Evolutionary conservation across 2,329 filamentous ascomycete species (phyloP).

Genomic region (Penicillium griseofulvum): DNA sequence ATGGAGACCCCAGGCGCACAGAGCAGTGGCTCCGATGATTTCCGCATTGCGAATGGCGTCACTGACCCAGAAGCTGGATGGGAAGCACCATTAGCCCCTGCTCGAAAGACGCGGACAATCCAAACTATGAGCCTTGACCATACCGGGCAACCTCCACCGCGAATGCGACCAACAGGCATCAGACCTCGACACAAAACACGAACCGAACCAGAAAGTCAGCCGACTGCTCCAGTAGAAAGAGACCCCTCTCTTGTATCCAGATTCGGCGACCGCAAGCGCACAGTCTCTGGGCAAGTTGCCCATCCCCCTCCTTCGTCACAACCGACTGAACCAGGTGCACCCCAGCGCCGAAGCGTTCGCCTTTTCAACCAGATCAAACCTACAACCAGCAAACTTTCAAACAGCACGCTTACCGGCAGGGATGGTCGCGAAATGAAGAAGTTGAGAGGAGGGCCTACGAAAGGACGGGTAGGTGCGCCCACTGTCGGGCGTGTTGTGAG

Average conservation of each 20-base stretch:
- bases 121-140: constrained; percentile 53
- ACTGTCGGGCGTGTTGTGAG: constrained; percentile 84
- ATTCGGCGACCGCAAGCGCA: constrained; percentile 73
- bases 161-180: constrained; percentile 56
- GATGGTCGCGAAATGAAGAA: constrained; percentile 77
- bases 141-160: constrained; percentile 59
- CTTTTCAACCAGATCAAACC: constrained; percentile 70
- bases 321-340: constrained; percentile 61
- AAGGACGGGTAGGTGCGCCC: constrained; percentile 63
- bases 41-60: constrained; percentile 34
- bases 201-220: constrained; percentile 41
- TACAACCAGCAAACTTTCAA: constrained; percentile 60
- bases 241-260: constrained; percentile 33
- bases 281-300: constrained; percentile 75
- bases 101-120: constrained; percentile 53
- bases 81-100: constrained; percentile 46
- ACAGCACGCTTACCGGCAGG: constrained; percentile 57
- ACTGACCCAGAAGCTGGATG: constrained; percentile 33
- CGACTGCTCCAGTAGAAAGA: constrained; percentile 31
- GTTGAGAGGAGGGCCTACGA: constrained; percentile 71
- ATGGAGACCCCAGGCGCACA: constrained; percentile 63
- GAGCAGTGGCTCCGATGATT: constrained; percentile 43
- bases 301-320: constrained; percentile 52
- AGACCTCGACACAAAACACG: constrained; percentile 43
- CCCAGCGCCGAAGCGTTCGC: constrained; percentile 69